Evolutionary conservation across 495 filamentous ascomycete genomes (phyloP).

Genomic region (Aspergillus panamensis): DNA sequence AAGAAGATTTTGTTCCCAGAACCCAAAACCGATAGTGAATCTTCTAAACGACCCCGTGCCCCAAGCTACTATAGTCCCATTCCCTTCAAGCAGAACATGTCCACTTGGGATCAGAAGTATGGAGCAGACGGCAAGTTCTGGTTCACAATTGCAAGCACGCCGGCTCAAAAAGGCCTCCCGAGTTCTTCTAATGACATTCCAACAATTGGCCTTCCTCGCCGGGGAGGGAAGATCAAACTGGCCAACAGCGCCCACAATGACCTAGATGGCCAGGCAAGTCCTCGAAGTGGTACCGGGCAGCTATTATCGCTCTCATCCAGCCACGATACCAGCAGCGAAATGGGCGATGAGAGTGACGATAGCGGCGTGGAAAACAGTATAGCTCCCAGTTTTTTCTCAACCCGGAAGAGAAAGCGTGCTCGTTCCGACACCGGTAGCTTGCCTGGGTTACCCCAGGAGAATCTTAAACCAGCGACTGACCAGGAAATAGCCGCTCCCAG

Average conservation of each 20-base stretch:
- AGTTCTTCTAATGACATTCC: slow-evolving; percentile 31
- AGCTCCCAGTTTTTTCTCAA: slow-evolving; percentile 22
- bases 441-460: slow-evolving; percentile 32
- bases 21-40: slow-evolving; percentile 13
- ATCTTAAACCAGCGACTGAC: slow-evolving; percentile 20
- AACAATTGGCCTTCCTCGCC: slow-evolving; percentile 41
- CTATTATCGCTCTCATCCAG: slow-evolving; percentile 11
- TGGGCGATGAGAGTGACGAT: slow-evolving; percentile 35
- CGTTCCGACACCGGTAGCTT: slow-evolving; percentile 36
- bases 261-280: slow-evolving; percentile 12
- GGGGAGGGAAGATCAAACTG: slow-evolving; percentile 20
- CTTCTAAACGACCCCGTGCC: slow-evolving; percentile 11
- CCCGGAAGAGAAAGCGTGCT: slow-evolving; percentile 42
- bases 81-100: slow-evolving; percentile 43
- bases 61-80: slow-evolving; percentile 49
- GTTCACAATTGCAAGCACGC: slow-evolving; percentile 29
- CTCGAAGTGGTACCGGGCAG: slow-evolving; percentile 1
- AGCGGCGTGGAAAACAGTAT: slow-evolving; percentile 23
- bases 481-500: slow-evolving; percentile 21
- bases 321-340: slow-evolving; percentile 32
- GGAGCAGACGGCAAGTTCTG: slow-evolving; percentile 47
- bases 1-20: slow-evolving; percentile 46
- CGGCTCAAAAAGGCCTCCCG: slow-evolving; percentile 7
- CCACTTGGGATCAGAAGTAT: slow-evolving; percentile 51
- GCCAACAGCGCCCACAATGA: not conserved